Percentiles rank a stretch among this genome's conserved stretches.
Evolutionary conservation across 305 asterid species (phyloP).

Genomic region (Fraxinus greggii): DNA sequence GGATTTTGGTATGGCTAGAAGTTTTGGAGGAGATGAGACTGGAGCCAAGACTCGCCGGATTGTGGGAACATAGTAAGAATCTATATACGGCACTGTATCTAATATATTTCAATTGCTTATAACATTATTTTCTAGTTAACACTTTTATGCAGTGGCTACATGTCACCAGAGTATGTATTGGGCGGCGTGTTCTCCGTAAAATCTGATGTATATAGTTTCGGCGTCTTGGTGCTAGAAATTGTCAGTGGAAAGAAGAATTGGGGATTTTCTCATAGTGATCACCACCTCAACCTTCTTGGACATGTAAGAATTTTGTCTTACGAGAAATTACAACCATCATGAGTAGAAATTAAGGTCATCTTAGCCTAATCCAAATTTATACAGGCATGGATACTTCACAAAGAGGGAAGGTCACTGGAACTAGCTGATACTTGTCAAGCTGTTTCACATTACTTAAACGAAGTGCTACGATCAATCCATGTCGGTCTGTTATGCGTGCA

Average conservation of each 20-base stretch:
- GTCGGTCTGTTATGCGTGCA: slow-evolving; percentile 50
- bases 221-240: slow-evolving; percentile 25
- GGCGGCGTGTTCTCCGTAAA: slow-evolving; percentile 24
- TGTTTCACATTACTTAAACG: slow-evolving; percentile 14
- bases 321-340: neutral
- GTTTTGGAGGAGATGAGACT: slow-evolving; percentile 23
- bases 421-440: slow-evolving; percentile 25
- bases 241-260: slow-evolving; percentile 26
- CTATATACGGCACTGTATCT: neutral
- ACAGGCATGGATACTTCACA: slow-evolving; percentile 29
- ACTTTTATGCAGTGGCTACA: slow-evolving; percentile 26
- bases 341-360: neutral
- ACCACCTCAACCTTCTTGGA: slow-evolving; percentile 30
- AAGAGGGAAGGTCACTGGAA: slow-evolving; percentile 37
- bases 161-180: slow-evolving; percentile 28
- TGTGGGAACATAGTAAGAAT: slow-evolving; percentile 31
- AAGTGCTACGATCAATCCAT: slow-evolving; percentile 34
- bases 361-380: neutral
- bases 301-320: slow-evolving; percentile 17
- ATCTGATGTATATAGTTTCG: slow-evolving; percentile 30
- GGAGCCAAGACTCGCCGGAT: slow-evolving; percentile 21
- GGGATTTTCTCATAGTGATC: slow-evolving; percentile 18
- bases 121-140: neutral
- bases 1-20: slow-evolving; percentile 38
- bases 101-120: neutral